phyloP scores from a whole-genome alignment of 352 stramenopile species.

The Phytopythium cucurbitacearum region DNA sequence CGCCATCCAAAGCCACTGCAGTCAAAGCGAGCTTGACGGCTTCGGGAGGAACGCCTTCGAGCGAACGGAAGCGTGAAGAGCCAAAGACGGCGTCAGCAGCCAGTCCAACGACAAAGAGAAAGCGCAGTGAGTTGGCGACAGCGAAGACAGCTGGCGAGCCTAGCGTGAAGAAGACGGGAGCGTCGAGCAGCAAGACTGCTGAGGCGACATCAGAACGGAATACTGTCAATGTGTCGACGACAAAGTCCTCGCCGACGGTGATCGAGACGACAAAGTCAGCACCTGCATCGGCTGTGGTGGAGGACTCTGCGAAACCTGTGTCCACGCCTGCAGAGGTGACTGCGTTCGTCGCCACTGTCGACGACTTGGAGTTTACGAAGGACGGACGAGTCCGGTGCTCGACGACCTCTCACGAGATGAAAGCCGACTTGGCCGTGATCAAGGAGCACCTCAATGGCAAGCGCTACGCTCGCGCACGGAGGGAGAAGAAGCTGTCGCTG shows the following conservation, averaged over 20 bases:
- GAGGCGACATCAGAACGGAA: too few species aligned
- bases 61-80: too few species aligned
- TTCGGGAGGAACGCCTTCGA: too few species aligned
- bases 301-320: neutral
- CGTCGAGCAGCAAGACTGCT: too few species aligned
- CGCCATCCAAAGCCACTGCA: too few species aligned
- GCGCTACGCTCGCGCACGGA: conserved; percentile 43
- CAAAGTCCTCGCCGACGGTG: too few species aligned
- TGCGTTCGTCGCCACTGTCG: conserved; percentile 29
- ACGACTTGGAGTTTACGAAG: conserved; percentile 39
- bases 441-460: conserved; percentile 50
- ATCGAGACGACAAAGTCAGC: neutral
- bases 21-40: too few species aligned
- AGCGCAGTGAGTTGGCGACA: neutral
- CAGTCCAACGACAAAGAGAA: conserved; percentile 2
- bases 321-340: conserved; percentile 24
- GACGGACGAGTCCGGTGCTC: conserved; percentile 52
- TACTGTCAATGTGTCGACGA: too few species aligned
- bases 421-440: conserved; percentile 48
- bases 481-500: conserved; percentile 39
- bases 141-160: too few species aligned
- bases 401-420: conserved; percentile 67
- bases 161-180: too few species aligned
- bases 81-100: too few species aligned
- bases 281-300: conserved; percentile 1